Conservation (phyloP, 768 basidiomycete species). For the Agrocybe pediades region DNA sequence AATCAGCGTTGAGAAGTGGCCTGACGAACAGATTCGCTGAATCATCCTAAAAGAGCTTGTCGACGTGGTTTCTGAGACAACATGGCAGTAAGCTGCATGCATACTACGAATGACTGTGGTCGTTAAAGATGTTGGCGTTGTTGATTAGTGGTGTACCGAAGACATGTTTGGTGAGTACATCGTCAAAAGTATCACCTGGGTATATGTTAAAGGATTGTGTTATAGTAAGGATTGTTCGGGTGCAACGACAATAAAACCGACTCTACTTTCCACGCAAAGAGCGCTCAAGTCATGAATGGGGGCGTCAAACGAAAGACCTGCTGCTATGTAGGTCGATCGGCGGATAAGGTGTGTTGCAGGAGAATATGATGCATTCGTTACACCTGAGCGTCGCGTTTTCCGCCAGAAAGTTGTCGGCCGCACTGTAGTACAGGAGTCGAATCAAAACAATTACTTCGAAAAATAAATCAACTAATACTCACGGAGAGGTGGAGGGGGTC, state of each 20-base stretch:
- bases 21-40: too few relatives aligned
- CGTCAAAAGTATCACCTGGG: not conserved
- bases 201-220: constrained; percentile 2
- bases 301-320: constrained; percentile 67
- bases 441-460: not conserved
- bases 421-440: constrained; percentile 38
- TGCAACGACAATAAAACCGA: constrained; percentile 45
- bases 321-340: constrained; percentile 78
- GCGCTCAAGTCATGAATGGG: constrained; percentile 65
- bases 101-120: too few relatives aligned
- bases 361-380: constrained; percentile 70
- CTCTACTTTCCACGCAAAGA: constrained; percentile 60
- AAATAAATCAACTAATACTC: constrained; percentile 29
- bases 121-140: too few relatives aligned
- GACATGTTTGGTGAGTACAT: not conserved
- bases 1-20: not conserved
- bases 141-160: too few relatives aligned
- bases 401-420: constrained; percentile 87
- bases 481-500: constrained; percentile 69
- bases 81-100: too few relatives aligned
- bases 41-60: too few relatives aligned
- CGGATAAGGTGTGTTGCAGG: constrained; percentile 75
- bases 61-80: too few relatives aligned
- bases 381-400: constrained; percentile 70
- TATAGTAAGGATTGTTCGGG: constrained; percentile 39